Percentiles rank a stretch among this genome's conserved stretches.
phyloP scores from a whole-genome alignment of 495 filamentous ascomycete genomes.

The Aspergillus ellipticus region DNA sequence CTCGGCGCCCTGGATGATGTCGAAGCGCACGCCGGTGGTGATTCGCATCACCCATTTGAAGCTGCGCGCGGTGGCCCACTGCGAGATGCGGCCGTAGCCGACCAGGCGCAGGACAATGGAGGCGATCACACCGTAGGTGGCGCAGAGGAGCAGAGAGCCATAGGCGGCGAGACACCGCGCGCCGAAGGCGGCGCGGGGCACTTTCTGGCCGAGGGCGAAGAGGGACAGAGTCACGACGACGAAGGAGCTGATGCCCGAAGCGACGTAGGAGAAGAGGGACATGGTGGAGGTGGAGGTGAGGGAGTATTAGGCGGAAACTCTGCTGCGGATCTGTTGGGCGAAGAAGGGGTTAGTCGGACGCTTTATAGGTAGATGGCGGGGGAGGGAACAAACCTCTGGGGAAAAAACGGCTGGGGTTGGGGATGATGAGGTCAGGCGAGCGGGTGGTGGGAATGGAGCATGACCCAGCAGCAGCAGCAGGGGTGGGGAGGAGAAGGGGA shows the following conservation, averaged over 20 bases:
- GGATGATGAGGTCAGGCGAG: conserved; percentile 20
- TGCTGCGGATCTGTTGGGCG: neutral
- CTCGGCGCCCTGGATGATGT: conserved; percentile 63
- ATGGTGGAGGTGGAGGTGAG: conserved; percentile 19
- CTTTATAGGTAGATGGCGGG: neutral
- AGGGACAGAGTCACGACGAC: conserved; percentile 52
- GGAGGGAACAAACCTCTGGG: neutral
- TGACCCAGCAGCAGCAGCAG: conserved; percentile 1
- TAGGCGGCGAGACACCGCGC: conserved; percentile 72
- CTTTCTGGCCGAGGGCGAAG: conserved; percentile 52
- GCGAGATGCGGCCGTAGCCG: conserved; percentile 70
- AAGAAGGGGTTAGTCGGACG: neutral
- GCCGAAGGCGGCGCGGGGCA: conserved; percentile 60
- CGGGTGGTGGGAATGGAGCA: conserved; percentile 3
- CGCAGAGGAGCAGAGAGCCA: conserved; percentile 57
- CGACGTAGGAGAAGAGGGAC: conserved; percentile 43
- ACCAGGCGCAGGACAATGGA: conserved; percentile 67
- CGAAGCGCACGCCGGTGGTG: conserved; percentile 75
- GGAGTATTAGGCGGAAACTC: neutral
- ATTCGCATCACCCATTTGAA: conserved; percentile 79
- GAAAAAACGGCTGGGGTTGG: neutral
- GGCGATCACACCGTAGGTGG: conserved; percentile 73
- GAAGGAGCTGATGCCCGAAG: conserved; percentile 53
- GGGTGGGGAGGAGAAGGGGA: neutral
- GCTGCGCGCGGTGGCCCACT: conserved; percentile 77